phyloP scores from a whole-genome alignment of 768 basidiomycete species.

The Trametes gibbosa region DNA sequence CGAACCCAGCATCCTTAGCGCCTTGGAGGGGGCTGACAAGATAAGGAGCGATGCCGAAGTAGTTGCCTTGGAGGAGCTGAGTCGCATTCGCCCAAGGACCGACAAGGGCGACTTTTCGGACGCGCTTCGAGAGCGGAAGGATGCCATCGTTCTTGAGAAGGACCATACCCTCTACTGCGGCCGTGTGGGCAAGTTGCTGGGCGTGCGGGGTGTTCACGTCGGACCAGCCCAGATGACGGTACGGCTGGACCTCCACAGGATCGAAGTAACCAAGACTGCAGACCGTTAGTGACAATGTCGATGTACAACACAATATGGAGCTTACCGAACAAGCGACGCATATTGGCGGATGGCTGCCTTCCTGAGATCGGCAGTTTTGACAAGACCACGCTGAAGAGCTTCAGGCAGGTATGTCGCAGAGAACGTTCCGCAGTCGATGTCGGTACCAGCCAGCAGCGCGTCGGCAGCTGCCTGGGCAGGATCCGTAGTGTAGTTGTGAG shows the following conservation, averaged over 20 bases:
- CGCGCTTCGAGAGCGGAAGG: constrained; percentile 46
- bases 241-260: constrained; percentile 46
- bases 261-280: constrained; percentile 58
- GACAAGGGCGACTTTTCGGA: constrained; percentile 53
- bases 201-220: constrained; percentile 48
- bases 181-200: constrained; percentile 47
- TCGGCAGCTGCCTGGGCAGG: constrained; percentile 48
- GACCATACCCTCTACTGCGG: constrained; percentile 53
- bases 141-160: constrained; percentile 63
- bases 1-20: constrained; percentile 45
- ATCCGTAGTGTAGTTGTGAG: constrained; percentile 47
- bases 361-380: constrained; percentile 44
- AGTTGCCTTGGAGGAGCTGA: constrained; percentile 56
- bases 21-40: constrained; percentile 52
- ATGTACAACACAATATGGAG: background rate
- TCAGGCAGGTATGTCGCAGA: constrained; percentile 44
- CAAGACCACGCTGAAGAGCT: constrained; percentile 47
- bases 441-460: constrained; percentile 43
- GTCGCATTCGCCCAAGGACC: constrained; percentile 62
- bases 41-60: constrained; percentile 52
- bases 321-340: constrained; percentile 52
- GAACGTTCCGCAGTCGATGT: constrained; percentile 52
- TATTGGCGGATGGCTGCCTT: constrained; percentile 46
- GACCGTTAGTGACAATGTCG: background rate
- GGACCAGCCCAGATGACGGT: constrained; percentile 46